Percentiles rank a stretch among this genome's conserved stretches.
Evolutionary conservation across 176 grass and related monocot species (phyloP).

Genomic region (Triticum dicoccoides): DNA sequence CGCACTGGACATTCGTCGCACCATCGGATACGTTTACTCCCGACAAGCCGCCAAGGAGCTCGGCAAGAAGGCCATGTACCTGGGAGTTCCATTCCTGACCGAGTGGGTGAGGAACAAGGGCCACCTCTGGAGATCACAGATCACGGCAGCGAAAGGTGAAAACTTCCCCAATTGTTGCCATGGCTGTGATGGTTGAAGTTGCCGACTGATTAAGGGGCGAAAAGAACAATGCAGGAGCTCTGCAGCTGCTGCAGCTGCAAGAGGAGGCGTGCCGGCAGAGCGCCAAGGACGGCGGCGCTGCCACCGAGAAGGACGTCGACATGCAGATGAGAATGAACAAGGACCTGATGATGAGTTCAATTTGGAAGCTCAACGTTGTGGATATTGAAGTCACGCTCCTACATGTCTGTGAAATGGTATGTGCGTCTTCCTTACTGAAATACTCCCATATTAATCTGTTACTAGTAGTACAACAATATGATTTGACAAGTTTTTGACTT

Average conservation of each 20-base stretch:
- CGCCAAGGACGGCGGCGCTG: conserved; percentile 52
- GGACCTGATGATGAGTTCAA: conserved; percentile 92
- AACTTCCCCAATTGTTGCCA: conserved; percentile 12
- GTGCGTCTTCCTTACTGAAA: neutral
- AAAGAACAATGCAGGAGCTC: conserved; percentile 79
- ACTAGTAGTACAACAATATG: neutral
- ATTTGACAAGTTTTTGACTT: neutral
- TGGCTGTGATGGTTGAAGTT: conserved; percentile 26
- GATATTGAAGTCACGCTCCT: conserved; percentile 95
- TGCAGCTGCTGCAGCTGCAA: conserved; percentile 89
- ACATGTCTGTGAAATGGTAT: conserved; percentile 96
- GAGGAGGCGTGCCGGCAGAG: conserved; percentile 82
- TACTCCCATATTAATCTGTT: neutral
- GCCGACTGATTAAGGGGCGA: conserved; percentile 45
- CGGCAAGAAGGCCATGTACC: conserved; percentile 93
- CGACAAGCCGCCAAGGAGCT: conserved; percentile 94
- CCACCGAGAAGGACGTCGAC: conserved; percentile 64
- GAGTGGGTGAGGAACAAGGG: conserved; percentile 99
- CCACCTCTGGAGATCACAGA: conserved; percentile 96
- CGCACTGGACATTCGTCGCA: conserved; percentile 79
- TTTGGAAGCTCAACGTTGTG: conserved; percentile 94
- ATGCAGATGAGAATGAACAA: conserved; percentile 91
- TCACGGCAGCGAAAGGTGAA: conserved; percentile 90
- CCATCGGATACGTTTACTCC: conserved; percentile 88
- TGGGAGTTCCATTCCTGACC: conserved; percentile 88